Evolutionary conservation across 306 rosid species (phyloP), one percentile per base, ranked within the genome.

Genomic region (Boehmeria nivea): DNA sequence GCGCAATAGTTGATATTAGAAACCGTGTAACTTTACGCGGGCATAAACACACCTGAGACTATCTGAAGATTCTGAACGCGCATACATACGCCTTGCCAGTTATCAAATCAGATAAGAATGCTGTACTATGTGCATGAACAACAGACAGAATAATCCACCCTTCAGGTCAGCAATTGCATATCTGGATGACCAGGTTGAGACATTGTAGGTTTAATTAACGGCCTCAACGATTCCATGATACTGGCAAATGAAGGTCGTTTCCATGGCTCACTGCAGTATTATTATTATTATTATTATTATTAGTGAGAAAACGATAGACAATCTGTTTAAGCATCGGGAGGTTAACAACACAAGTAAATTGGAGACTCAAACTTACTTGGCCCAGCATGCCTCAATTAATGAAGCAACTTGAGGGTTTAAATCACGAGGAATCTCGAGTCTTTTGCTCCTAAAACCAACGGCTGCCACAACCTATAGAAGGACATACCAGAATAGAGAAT

Each of bases 311-410:
- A n/a, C n/a, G n/a, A n/a, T n/a, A n/a, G n/a, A n/a, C n/a, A n/a
- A n/a, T n/a, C n/a, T n/a, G n/a, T n/a, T n/a, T n/a, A n/a, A n/a
- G n/a, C n/a, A n/a, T n/a, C n/a, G n/a, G n/a, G n/a, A n/a, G n/a
- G n/a, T n/a, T n/a, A 23, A 6, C 3, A 27, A 37, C 25, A 8
- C 13, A 23, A 66, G 46, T 49, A 18, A 17, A 24, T 43, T 36
- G 31, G 42, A 33, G 46, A 46, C 61, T 54, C 20, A 39, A 33
- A 65, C 96, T 77, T 76, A 93, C 99, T 81, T 80, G 50, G 95
- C 96, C 99, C 99, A 93, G 81, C 95, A 93, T 63, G 73, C 86
- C 72, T 85, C 96, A 51, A 93, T 93, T 57, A 93, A 47, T 22
- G 86, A 78, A 69, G 94, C 95, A 60, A 93, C 61, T 25, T 61